Evolutionary conservation across 345 rosid genomes (phyloP).

Genomic region (Salix viminalis): DNA sequence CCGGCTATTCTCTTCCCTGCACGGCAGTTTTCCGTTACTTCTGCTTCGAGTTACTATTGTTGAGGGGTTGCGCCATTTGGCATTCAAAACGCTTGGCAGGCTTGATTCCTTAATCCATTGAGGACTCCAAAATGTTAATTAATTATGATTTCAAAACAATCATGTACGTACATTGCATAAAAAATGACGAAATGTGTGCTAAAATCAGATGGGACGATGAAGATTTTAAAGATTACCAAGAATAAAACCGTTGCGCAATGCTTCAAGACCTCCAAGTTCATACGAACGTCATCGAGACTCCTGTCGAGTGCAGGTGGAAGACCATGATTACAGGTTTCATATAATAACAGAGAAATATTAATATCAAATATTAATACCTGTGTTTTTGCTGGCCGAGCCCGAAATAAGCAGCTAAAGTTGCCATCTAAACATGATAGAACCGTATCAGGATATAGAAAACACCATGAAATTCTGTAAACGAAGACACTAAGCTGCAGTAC

Average conservation of each 20-base stretch:
- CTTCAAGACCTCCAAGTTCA: constrained; percentile 88
- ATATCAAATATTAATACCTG: constrained; percentile 36
- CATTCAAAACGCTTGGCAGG: constrained; percentile 53
- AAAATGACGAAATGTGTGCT: not conserved
- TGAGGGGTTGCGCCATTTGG: constrained; percentile 45
- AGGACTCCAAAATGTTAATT: not conserved
- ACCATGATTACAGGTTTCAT: not conserved
- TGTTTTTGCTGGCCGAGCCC: constrained; percentile 91
- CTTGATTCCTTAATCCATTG: constrained; percentile 54
- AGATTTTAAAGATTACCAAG: constrained; percentile 39
- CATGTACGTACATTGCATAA: not conserved
- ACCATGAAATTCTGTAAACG: not conserved
- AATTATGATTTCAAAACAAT: not conserved
- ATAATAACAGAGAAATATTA: not conserved
- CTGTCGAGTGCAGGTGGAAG: constrained; percentile 23
- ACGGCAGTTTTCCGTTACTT: constrained; percentile 31
- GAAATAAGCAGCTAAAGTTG: constrained; percentile 78
- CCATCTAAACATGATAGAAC: constrained; percentile 52
- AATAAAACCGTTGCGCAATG: constrained; percentile 84
- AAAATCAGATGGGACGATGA: not conserved
- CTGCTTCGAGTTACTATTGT: constrained; percentile 65
- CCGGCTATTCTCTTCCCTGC: constrained; percentile 30
- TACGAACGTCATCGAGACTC: constrained; percentile 84
- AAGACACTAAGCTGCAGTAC: not conserved
- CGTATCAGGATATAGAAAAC: not conserved